These are phyloP conservation scores for Oidiodendron maius DNA, from an alignment of 495 filamentous ascomycete genomes.

Conservation along the genomic window DNA sequence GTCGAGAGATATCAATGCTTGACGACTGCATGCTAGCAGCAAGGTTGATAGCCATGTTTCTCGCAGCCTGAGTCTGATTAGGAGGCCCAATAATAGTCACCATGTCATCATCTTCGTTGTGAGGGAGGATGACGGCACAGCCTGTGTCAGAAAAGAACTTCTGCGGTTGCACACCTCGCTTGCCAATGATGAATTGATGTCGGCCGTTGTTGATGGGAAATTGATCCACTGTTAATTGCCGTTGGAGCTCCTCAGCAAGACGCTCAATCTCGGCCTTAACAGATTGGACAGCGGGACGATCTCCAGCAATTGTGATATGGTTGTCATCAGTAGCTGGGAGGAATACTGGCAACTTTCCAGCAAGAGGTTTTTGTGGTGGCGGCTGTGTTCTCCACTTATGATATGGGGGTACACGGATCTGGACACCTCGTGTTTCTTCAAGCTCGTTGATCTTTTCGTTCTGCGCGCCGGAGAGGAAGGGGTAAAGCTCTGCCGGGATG, in stretches of 20 bases:
- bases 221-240: slow-evolving; percentile 63
- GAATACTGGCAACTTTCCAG: slow-evolving; percentile 62
- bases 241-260: slow-evolving; percentile 63
- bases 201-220: slow-evolving; percentile 68
- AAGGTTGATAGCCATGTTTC: slow-evolving; percentile 75
- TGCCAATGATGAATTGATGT: slow-evolving; percentile 88
- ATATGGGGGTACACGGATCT: slow-evolving; percentile 74
- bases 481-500: slow-evolving; percentile 88
- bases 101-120: slow-evolving; percentile 65
- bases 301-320: slow-evolving; percentile 79
- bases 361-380: slow-evolving; percentile 56
- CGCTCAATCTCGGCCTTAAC: slow-evolving; percentile 75
- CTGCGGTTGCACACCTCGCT: slow-evolving; percentile 68
- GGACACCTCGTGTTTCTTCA: slow-evolving; percentile 60
- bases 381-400: slow-evolving; percentile 66
- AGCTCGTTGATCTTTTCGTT: slow-evolving; percentile 60
- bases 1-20: slow-evolving; percentile 69
- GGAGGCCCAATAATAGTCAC: slow-evolving; percentile 78
- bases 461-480: slow-evolving; percentile 85
- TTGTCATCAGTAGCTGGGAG: slow-evolving; percentile 53
- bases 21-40: slow-evolving; percentile 76
- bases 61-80: slow-evolving; percentile 61
- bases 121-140: slow-evolving; percentile 79
- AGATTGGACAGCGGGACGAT: slow-evolving; percentile 74
- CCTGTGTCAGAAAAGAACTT: slow-evolving; percentile 87